phyloP scores from a whole-genome alignment of 805 yeast genomes.

The Yarrowia divulgata region DNA sequence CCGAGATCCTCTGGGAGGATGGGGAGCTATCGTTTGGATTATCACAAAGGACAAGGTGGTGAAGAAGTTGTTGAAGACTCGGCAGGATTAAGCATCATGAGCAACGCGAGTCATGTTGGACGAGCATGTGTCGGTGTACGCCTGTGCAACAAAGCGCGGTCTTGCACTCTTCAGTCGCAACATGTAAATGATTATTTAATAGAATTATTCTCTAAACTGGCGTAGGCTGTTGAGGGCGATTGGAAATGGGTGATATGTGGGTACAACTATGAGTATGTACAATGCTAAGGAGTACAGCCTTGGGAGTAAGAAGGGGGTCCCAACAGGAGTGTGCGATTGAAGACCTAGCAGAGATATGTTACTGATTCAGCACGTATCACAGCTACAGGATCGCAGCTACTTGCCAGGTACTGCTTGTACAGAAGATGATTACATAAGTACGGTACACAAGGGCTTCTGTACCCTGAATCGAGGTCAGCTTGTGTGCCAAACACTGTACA shows the following conservation, averaged over 20 bases:
- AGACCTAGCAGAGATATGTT: too few relatives aligned
- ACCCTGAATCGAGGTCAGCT: too few relatives aligned
- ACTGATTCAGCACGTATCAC: too few relatives aligned
- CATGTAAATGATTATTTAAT: conserved; percentile 32
- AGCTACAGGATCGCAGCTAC: too few relatives aligned
- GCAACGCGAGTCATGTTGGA: not conserved
- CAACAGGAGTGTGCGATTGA: too few relatives aligned
- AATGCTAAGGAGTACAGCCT: too few relatives aligned
- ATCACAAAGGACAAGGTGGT: conserved; percentile 90
- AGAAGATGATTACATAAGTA: too few relatives aligned
- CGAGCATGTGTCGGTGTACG: not conserved
- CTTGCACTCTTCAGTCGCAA: not conserved
- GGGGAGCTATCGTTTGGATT: conserved; percentile 97
- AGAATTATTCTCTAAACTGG: conserved; percentile 4
- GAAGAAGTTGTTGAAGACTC: conserved; percentile 85
- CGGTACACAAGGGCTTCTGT: too few relatives aligned
- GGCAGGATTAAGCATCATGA: conserved; percentile 78
- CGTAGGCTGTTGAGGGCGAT: not conserved
- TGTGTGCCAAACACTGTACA: too few relatives aligned
- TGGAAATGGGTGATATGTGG: not conserved
- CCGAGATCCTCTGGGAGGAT: conserved; percentile 96
- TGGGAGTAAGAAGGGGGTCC: too few relatives aligned
- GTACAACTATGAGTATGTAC: too few relatives aligned
- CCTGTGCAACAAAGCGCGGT: not conserved
- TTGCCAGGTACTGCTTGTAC: too few relatives aligned